Evolutionary conservation across 1,284 basidiomycete genomes (phyloP).

Genomic region (Mycosarcoma maydis): DNA sequence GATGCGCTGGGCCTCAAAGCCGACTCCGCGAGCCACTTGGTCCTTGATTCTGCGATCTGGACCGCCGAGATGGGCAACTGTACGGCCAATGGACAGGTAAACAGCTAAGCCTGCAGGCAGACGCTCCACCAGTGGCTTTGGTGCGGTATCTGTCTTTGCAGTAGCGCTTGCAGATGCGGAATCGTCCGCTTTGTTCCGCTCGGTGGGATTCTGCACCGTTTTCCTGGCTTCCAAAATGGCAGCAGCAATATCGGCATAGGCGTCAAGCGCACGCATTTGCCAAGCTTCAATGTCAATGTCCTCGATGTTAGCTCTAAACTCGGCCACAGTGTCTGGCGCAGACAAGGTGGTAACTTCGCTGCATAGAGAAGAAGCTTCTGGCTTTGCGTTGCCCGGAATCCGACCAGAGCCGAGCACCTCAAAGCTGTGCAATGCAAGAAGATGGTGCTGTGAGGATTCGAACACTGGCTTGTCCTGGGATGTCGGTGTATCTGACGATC

Average conservation of each 20-base stretch:
- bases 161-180: not conserved
- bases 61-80: slow-evolving; percentile 52
- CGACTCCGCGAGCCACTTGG: slow-evolving; percentile 51
- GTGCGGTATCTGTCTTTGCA: not conserved
- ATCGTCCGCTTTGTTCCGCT: no score
- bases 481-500: slow-evolving; percentile 5
- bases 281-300: slow-evolving; percentile 58
- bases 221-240: slow-evolving; percentile 11
- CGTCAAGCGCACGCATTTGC: slow-evolving; percentile 43
- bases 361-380: slow-evolving; percentile 14
- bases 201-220: not conserved
- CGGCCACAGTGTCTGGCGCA: slow-evolving; percentile 24
- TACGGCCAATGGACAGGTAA: slow-evolving; percentile 53
- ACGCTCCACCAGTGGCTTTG: slow-evolving; percentile 41
- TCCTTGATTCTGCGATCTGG: slow-evolving; percentile 47
- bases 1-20: slow-evolving; percentile 51
- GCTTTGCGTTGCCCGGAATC: slow-evolving; percentile 30
- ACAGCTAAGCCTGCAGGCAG: slow-evolving; percentile 42
- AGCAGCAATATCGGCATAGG: slow-evolving; percentile 28
- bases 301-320: slow-evolving; percentile 47
- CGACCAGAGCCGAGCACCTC: slow-evolving; percentile 33
- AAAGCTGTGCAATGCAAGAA: slow-evolving; percentile 49
- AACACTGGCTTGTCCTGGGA: slow-evolving; percentile 4
- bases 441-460: slow-evolving; percentile 44
- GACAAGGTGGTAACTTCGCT: slow-evolving; percentile 27